phyloP scores from a whole-genome alignment of 2,329 filamentous ascomycete genomes.

The Pseudocercospora fuligena region DNA sequence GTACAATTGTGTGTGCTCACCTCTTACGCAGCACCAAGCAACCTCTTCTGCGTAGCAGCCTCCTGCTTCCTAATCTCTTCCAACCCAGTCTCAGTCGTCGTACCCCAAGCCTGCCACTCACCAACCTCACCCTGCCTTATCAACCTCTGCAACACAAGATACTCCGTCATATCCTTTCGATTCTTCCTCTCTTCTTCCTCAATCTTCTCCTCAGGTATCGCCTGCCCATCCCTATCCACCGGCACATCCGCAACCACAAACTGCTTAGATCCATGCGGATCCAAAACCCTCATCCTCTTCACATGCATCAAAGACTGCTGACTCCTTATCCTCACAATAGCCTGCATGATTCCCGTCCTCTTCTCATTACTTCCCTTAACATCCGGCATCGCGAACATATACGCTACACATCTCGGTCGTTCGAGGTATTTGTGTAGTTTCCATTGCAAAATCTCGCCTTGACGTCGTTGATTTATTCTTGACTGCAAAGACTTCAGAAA shows the following conservation, averaged over 20 bases:
- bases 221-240: slow-evolving; percentile 32
- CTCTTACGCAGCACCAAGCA: slow-evolving; percentile 10
- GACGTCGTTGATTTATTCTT: slow-evolving; percentile 39
- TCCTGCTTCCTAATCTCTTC: slow-evolving; percentile 42
- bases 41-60: slow-evolving; percentile 19
- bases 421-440: slow-evolving; percentile 35
- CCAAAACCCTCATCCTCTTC: slow-evolving; percentile 25
- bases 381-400: slow-evolving; percentile 25
- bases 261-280: slow-evolving; percentile 21
- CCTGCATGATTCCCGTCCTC: slow-evolving; percentile 35
- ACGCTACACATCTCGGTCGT: slow-evolving; percentile 35
- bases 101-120: slow-evolving; percentile 58
- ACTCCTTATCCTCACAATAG: slow-evolving; percentile 38
- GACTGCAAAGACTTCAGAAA: neutral
- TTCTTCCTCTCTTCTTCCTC: slow-evolving; percentile 43
- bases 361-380: slow-evolving; percentile 35
- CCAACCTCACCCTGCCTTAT: slow-evolving; percentile 45
- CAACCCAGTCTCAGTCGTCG: slow-evolving; percentile 48
- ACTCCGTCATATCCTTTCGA: slow-evolving; percentile 50
- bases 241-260: slow-evolving; percentile 37
- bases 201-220: slow-evolving; percentile 44
- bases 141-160: slow-evolving; percentile 57
- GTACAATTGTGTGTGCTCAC: neutral
- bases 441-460: slow-evolving; percentile 41
- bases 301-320: slow-evolving; percentile 36